Percentiles rank a stretch among this genome's conserved stretches.
Evolutionary conservation across 1,284 basidiomycete genomes (phyloP).

Genomic region (Rhizoctonia solani): DNA sequence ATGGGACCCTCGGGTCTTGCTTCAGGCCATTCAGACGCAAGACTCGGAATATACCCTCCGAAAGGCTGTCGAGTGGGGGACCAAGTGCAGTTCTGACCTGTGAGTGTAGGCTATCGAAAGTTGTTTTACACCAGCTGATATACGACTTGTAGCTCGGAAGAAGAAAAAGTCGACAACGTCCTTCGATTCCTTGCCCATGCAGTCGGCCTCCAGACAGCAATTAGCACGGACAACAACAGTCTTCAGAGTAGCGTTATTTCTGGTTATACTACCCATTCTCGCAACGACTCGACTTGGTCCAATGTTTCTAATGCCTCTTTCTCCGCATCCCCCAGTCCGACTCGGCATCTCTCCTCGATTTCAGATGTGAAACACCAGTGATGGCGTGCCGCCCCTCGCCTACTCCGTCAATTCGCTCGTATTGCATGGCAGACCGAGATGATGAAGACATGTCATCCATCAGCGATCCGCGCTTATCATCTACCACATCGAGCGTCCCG

Average conservation of each 20-base stretch:
- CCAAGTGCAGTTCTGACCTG: slow-evolving; percentile 26
- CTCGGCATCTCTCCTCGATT: slow-evolving; percentile 13
- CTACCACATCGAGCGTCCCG: slow-evolving; percentile 9
- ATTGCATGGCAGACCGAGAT: slow-evolving; percentile 26
- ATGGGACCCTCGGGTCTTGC: slow-evolving; percentile 28
- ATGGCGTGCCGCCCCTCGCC: slow-evolving; percentile 9
- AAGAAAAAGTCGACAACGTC: slow-evolving; percentile 29
- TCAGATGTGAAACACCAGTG: slow-evolving; percentile 18
- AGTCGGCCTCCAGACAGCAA: slow-evolving; percentile 16
- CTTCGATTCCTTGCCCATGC: slow-evolving; percentile 27
- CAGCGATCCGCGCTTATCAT: not conserved
- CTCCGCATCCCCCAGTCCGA: slow-evolving; percentile 22
- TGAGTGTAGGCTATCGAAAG: slow-evolving; percentile 5
- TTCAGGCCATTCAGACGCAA: slow-evolving; percentile 1
- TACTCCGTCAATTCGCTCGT: slow-evolving; percentile 23
- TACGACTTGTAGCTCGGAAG: not conserved
- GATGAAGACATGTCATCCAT: not conserved
- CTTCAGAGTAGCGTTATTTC: not conserved
- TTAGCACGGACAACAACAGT: slow-evolving; percentile 4
- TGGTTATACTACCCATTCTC: slow-evolving; percentile 4
- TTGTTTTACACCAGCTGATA: not conserved
- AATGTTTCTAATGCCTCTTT: slow-evolving; percentile 12
- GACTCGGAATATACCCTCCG: slow-evolving; percentile 14
- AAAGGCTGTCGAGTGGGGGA: slow-evolving; percentile 32
- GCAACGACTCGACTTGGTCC: slow-evolving; percentile 18